Evolutionary conservation across 2,329 filamentous ascomycete genomes (phyloP).

Genomic region (Aspergillus chevalieri): DNA sequence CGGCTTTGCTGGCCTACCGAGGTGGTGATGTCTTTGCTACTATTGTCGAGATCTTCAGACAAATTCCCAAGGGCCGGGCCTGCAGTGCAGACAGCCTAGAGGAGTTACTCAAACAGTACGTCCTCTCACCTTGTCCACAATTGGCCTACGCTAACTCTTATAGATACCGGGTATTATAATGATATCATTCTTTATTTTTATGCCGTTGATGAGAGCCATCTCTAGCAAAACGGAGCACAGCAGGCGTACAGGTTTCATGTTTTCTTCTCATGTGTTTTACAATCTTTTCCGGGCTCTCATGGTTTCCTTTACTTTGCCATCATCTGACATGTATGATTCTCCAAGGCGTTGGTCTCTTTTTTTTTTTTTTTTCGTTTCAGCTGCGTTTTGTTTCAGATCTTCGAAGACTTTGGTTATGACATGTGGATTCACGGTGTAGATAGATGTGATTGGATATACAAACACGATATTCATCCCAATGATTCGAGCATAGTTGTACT

Average conservation of each 20-base stretch:
- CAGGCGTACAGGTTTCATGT: neutral
- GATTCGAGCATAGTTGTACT: too few species aligned
- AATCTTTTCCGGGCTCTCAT: too few species aligned
- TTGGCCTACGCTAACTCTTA: neutral
- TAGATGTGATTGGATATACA: too few species aligned
- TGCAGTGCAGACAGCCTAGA: constrained; percentile 51
- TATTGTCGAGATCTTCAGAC: constrained; percentile 76
- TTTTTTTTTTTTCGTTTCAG: too few species aligned
- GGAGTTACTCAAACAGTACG: constrained; percentile 51
- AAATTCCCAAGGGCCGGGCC: constrained; percentile 62
- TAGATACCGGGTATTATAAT: constrained; percentile 1
- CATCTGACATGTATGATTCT: too few species aligned
- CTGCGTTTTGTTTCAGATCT: too few species aligned
- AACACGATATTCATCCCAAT: too few species aligned
- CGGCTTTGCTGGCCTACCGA: constrained; percentile 81
- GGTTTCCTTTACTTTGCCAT: too few species aligned
- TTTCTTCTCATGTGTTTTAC: neutral
- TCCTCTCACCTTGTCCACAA: constrained; percentile 8
- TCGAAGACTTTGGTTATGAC: too few species aligned
- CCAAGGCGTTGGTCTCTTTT: too few species aligned
- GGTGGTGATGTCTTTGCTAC: constrained; percentile 88
- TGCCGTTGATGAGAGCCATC: neutral
- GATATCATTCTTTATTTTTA: neutral
- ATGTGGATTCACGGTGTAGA: too few species aligned
- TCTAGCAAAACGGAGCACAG: neutral